Conservation (phyloP, 208 protist genomes). For the Acanthamoeba castellanii region DNA sequence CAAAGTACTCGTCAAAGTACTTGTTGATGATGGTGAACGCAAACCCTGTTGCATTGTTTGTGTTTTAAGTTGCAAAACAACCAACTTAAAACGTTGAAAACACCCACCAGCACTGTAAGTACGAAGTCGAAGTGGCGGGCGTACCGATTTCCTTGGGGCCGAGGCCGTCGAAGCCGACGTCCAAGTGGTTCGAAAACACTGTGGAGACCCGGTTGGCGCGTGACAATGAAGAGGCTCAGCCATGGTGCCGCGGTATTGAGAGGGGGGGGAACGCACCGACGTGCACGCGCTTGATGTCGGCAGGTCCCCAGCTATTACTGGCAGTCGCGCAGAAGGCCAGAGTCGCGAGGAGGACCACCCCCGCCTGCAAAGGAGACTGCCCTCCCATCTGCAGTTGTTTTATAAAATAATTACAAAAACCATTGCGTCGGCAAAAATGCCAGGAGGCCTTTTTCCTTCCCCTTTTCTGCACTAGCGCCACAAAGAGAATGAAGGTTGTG, state of each 20-base stretch:
- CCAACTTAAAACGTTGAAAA: no score
- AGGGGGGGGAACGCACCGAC: background rate
- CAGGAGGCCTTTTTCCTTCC: no score
- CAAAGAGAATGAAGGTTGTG: no score
- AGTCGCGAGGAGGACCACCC: no score
- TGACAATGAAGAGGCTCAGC: background rate
- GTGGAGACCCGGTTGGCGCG: background rate
- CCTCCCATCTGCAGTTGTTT: no score
- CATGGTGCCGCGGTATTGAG: background rate
- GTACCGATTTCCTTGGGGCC: background rate
- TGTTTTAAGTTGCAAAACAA: no score
- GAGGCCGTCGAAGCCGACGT: slow-evolving; percentile 44
- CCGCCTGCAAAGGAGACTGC: no score
- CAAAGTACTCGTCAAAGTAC: slow-evolving; percentile 65
- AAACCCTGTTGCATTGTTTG: background rate
- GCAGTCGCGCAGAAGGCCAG: background rate
- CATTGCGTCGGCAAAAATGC: no score
- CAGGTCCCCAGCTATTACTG: background rate
- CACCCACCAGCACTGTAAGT: no score
- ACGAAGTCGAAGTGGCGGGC: no score
- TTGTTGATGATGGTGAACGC: slow-evolving; percentile 33
- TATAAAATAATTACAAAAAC: no score
- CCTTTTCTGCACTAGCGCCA: no score
- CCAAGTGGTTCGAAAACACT: slow-evolving; percentile 68
- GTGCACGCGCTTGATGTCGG: slow-evolving; percentile 15